Evolutionary conservation across 257 asterid species (phyloP), one percentile per base, ranked within the genome.

Genomic region (Lavandula angustifolia): DNA sequence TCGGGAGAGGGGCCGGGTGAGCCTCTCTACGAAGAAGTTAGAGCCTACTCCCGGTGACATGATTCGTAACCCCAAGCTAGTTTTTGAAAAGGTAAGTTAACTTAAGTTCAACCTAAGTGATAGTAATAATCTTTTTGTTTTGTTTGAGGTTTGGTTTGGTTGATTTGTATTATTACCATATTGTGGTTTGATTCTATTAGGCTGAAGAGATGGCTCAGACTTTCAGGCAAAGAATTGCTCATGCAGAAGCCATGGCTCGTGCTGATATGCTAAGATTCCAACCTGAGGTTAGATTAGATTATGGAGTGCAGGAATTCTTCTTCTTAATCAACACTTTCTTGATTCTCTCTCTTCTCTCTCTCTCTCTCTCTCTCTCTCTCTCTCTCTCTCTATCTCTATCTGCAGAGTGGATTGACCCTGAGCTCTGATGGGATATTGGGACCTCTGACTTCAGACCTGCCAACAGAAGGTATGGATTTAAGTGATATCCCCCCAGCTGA

Each of bases 141-240:
- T 2, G 3, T 2, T 1, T 40, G 44, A 40, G 9, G 44, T 12
- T 40, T 40, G 9, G 44, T 2, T 40, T 10, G 14, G 0, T 10
- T 42, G 47, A 9, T 40, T 40, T 9, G 7, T 0, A 40, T 40
- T 9, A 9, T 10, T 22, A 22, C 27, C 41, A 40, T 40, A 40
- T 64, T 61, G 40, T 64, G 22, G 22, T 64, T 73, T 44, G 33
- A 41, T 64, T 54, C 43, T 44, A 53, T 31, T 79, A 92, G 99
- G 99, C 99, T 0, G 99, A 92, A 76, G 99, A 92, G 92, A 92
- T 89, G 99, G 97, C 96, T 61, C 97, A 89, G 82, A 89, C 99
- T 34, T 92, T 92, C 89, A 88, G 97, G 83, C 97, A 89, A 81
- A 83, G 99, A 79, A 92, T 92, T 71, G 99, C 99, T 70, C 99